Evolutionary conservation across 345 rosid species (phyloP), one percentile per base, ranked within the genome.

Genomic region (thale cress (Arabidopsis thaliana)): DNA sequence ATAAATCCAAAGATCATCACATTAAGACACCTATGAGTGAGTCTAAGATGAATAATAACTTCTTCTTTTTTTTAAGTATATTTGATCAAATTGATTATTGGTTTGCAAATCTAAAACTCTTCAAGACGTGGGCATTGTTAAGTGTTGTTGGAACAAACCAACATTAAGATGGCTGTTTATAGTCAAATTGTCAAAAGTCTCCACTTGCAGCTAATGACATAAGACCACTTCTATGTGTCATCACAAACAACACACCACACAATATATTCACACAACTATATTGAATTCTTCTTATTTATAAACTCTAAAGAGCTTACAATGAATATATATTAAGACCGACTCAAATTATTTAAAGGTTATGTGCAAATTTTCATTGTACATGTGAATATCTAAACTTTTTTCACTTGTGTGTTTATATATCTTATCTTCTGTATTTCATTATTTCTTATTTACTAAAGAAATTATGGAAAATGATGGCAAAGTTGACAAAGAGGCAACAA

Each of bases 51-150:
- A 36, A 48, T 66, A 55, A 40, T 59, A 6, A 11, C n/a, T 13
- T 41, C 32, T 44, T 7, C 34, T 9, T 22, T 7, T 16, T 22
- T 7, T 16, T 12, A 28, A 23, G 24, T 16, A 42, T 30, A 45
- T 3, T 3, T 63, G 40, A 56, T 57, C 32, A 28, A 28, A 22
- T 63, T 45, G 13, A 38, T 55, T 41, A 46, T 71, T 71, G 46
- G 59, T 77, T 77, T 72, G 77, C 51, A 46, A 46, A 50, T 32
- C 30, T 78, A 78, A 41, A 65, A 59, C 40, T 63, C 71, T 59
- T 59, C 25, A 65, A 72, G 68, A 78, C 81, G 81, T 78, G 81
- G 76, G 69, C 50, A 78, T 59, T 66, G 68, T 65, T 59, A 50
- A 58, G 67, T 59, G 49, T 42, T 59, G 49, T 42, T 44, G 2